Conservation (phyloP, 768 basidiomycete species). For the Sporobolomyces phaffii region DNA sequence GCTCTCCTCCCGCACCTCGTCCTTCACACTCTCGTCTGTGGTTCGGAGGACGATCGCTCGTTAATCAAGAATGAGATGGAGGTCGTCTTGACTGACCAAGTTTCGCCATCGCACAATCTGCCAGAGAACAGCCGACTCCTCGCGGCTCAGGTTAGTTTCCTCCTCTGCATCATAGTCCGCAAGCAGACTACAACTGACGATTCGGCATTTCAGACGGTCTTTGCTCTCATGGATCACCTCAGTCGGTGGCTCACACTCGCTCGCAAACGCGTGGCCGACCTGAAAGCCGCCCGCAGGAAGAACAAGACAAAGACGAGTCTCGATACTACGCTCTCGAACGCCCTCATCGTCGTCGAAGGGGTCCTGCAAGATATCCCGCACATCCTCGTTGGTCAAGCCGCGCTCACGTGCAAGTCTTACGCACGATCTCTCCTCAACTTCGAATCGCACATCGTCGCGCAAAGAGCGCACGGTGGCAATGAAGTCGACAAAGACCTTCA, state of each 20-base stretch:
- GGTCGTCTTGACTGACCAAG: slow-evolving; percentile 79
- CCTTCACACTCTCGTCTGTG: slow-evolving; percentile 73
- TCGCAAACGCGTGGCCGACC: slow-evolving; percentile 59
- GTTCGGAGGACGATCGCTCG: slow-evolving; percentile 57
- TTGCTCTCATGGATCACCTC: slow-evolving; percentile 88
- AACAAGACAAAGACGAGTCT: slow-evolving; percentile 45
- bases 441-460: slow-evolving; percentile 67
- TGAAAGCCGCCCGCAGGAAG: slow-evolving; percentile 56
- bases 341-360: slow-evolving; percentile 68
- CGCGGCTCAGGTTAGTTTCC: slow-evolving; percentile 75
- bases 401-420: slow-evolving; percentile 87
- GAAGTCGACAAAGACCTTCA: slow-evolving; percentile 54
- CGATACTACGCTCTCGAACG: slow-evolving; percentile 43
- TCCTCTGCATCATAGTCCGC: too few species aligned
- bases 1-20: slow-evolving; percentile 87
- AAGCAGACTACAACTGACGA: background rate
- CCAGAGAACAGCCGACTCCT: slow-evolving; percentile 73
- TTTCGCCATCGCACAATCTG: slow-evolving; percentile 57
- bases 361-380: slow-evolving; percentile 53
- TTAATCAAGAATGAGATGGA: slow-evolving; percentile 70
- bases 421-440: slow-evolving; percentile 92
- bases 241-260: slow-evolving; percentile 77
- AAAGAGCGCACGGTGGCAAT: slow-evolving; percentile 44
- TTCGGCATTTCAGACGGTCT: slow-evolving; percentile 62
- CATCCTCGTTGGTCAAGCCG: slow-evolving; percentile 84